Percentiles rank a stretch among this genome's conserved stretches.
Conservation (phyloP, 495 filamentous ascomycete species). For the Margaritispora aquatica region DNA sequence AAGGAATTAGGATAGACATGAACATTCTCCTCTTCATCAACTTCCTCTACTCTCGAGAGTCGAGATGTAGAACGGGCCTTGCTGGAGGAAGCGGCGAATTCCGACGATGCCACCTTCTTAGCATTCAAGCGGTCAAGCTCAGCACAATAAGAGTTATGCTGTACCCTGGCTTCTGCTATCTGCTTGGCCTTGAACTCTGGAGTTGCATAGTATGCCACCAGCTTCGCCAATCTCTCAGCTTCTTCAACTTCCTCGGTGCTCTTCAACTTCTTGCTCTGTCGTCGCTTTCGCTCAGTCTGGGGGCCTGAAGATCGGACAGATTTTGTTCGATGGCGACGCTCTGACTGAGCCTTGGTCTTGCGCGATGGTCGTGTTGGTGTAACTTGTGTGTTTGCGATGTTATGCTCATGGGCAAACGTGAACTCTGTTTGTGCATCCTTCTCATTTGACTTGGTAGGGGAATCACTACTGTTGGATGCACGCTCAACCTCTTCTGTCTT, state of each 20-base stretch:
- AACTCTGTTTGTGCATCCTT: background rate
- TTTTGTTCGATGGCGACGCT: background rate
- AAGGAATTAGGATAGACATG: background rate
- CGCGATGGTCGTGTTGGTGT: slow-evolving; percentile 4
- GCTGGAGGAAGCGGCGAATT: background rate
- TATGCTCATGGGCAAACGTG: background rate
- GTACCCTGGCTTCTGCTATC: background rate
- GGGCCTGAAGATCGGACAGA: background rate
- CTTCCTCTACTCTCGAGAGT: background rate
- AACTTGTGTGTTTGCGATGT: background rate
- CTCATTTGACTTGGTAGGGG: background rate
- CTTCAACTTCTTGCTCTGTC: background rate
- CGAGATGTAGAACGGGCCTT: background rate
- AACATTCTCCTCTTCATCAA: background rate
- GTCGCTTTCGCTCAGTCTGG: background rate
- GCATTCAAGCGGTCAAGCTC: background rate
- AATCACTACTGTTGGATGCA: background rate
- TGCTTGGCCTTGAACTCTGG: background rate
- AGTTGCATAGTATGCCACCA: background rate
- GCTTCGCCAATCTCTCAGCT: background rate
- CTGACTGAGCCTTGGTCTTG: background rate
- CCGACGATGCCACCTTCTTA: background rate
- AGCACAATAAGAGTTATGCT: no score
- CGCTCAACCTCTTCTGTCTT: background rate
- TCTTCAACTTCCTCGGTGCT: no score